A percentile compares a stretch with the other conserved stretches of the same genome.
Conservation (phyloP, 2,329 filamentous ascomycete genomes). For the Claviceps monticola region DNA sequence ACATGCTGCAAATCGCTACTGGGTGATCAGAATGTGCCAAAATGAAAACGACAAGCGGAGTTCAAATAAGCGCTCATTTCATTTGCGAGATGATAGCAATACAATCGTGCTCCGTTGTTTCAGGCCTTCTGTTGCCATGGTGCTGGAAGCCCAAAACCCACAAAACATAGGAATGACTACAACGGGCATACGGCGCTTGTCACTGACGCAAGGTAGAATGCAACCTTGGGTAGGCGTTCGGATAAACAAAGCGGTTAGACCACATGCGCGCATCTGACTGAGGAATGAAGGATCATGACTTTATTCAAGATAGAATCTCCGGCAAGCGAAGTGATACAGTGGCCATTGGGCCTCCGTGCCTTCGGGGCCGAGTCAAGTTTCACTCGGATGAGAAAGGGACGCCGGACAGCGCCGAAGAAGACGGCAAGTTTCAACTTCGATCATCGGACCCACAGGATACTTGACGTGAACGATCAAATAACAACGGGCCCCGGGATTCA, state of each 20-base stretch:
- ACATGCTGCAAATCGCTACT: not conserved
- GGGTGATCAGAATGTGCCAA: not conserved
- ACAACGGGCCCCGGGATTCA: not conserved
- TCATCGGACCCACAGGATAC: not conserved
- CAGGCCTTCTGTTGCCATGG: not conserved
- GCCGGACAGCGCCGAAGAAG: slow-evolving; percentile 1
- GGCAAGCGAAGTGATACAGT: too few relatives aligned
- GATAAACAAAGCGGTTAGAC: not conserved
- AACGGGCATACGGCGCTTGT: not conserved
- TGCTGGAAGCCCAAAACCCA: not conserved
- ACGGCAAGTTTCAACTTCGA: not conserved
- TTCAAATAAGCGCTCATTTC: not conserved
- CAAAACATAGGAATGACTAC: not conserved
- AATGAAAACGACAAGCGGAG: not conserved
- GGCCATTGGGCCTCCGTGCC: not conserved
- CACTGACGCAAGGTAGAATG: not conserved
- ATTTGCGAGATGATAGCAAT: not conserved
- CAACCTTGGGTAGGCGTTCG: not conserved
- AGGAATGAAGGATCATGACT: not conserved
- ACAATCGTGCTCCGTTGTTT: not conserved
- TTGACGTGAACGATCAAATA: not conserved
- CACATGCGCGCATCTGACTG: slow-evolving; percentile 1
- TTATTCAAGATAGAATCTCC: not conserved
- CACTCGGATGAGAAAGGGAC: slow-evolving; percentile 2
- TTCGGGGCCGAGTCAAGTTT: slow-evolving; percentile 5